Evolutionary conservation across 768 basidiomycete species (phyloP).

Genomic region (Boletus patriciae): DNA sequence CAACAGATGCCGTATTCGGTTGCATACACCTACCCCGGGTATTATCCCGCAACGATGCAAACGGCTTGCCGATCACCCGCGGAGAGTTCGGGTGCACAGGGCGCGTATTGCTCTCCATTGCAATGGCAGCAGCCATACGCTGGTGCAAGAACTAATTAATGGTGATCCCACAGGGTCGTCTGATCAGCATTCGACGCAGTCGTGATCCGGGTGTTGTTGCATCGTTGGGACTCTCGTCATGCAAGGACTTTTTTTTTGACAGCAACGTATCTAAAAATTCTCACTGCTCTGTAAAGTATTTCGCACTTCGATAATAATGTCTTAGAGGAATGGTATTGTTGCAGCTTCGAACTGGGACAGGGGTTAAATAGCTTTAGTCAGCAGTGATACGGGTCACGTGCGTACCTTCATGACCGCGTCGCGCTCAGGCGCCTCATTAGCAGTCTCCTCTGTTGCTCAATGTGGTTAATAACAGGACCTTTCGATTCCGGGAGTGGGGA

Average conservation of each 20-base stretch:
- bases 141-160: conserved; percentile 40
- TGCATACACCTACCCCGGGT: conserved; percentile 22
- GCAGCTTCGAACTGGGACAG: background rate
- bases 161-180: conserved; percentile 33
- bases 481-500: conserved; percentile 47
- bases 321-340: background rate
- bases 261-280: conserved; percentile 5
- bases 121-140: conserved; percentile 39
- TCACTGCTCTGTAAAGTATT: conserved; percentile 23
- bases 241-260: conserved; percentile 7
- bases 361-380: background rate
- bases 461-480: conserved; percentile 58
- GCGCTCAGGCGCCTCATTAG: background rate
- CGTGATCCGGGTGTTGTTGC: conserved; percentile 3
- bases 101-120: conserved; percentile 27
- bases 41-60: conserved; percentile 21
- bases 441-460: background rate
- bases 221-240: background rate
- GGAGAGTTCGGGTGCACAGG: conserved; percentile 21
- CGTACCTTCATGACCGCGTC: background rate
- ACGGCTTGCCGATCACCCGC: conserved; percentile 13
- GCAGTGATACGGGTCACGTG: conserved; percentile 8
- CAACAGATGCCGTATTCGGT: conserved; percentile 23
- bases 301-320: conserved; percentile 10
- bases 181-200: conserved; percentile 13